These are phyloP conservation scores for Fennellomyces sp. DNA, from an alignment of 371 early-diverging fungal species.

Conservation along the genomic window DNA sequence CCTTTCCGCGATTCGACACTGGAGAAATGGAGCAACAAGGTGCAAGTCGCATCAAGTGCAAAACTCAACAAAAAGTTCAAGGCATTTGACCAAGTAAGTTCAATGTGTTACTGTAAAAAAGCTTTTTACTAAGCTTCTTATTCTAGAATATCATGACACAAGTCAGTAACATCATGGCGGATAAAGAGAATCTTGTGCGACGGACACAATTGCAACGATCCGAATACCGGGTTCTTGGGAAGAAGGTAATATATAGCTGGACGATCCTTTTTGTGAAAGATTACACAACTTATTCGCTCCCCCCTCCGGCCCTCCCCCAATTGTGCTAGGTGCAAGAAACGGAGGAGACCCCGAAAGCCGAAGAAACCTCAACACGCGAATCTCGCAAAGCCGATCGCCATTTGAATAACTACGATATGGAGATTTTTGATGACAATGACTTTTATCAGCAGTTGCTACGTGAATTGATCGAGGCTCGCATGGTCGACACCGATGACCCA, in stretches of 20 bases:
- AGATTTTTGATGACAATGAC: conserved; percentile 95
- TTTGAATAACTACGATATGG: conserved; percentile 74
- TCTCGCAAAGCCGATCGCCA: conserved; percentile 58
- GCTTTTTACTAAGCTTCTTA: background rate
- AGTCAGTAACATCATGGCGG: conserved; percentile 72
- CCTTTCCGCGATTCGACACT: conserved; percentile 84
- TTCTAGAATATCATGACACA: conserved; percentile 71
- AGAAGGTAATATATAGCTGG: conserved; percentile 13
- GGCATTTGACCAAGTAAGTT: conserved; percentile 81
- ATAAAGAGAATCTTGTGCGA: conserved; percentile 79
- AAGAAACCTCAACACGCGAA: conserved; percentile 4
- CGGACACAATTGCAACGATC: conserved; percentile 83
- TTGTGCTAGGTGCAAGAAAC: background rate
- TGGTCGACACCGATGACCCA: conserved; percentile 88
- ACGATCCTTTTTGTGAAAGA: background rate
- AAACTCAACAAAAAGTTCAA: conserved; percentile 89
- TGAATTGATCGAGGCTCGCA: conserved; percentile 91
- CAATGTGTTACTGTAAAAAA: background rate
- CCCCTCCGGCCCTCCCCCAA: too few relatives aligned
- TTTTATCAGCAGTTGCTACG: conserved; percentile 92
- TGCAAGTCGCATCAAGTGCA: conserved; percentile 75
- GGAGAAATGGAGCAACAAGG: conserved; percentile 93
- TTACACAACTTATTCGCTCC: too few relatives aligned
- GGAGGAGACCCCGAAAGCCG: background rate
- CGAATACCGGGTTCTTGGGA: conserved; percentile 66